Base-by-base conservation (phyloP, 1,139 yeast genomes). In the Kodamaea sp. region DNA sequence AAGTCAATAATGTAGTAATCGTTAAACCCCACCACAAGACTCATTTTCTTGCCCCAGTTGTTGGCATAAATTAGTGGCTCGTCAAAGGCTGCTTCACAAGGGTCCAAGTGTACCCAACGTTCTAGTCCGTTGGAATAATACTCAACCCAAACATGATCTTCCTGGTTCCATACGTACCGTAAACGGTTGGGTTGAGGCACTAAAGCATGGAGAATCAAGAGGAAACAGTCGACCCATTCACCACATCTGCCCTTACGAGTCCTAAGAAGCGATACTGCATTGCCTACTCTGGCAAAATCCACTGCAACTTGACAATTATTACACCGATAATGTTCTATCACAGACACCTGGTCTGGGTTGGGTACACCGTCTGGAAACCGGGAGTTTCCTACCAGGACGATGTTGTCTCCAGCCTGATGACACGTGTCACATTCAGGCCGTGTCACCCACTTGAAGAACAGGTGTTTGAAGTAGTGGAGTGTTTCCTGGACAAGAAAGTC, bases 121-220 rank as follows among this genome's bases (percentile, higher is more conserved):
- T 70, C 57, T 43, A 76, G 67, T 14, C 63, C 53, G 1, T 53
- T 59, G 2, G 95, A 85, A 55, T 78, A 90, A 47, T 84, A 83
- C 54, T 90, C 98, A 50, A 95, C 83, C 98, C 97, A 90, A 0
- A 87, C 97, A 55, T 90, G 98, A 53, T 90, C 97, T 54, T 90
- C 98, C 4, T 76, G 67, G 55, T 89, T 89, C 95, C 95, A 86
- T 2, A 89, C 69, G 53, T 83, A 89, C 36, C 98, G 61, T 9
- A 52, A 35, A 3, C 44, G 31, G 27, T 46, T 44, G 11, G 26
- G 32, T 15, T 40, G 35, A 6, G 42, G 36, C 8, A 38, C 25
- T 29, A 70, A 41, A 0, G 95, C 80, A 26, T 80, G 70, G 39
- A 90, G 62, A 3, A 89, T 61, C 26, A 88, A 63, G 35, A 86